Conservation (phyloP, 306 rosid species). For the Medicago lupulina region DNA sequence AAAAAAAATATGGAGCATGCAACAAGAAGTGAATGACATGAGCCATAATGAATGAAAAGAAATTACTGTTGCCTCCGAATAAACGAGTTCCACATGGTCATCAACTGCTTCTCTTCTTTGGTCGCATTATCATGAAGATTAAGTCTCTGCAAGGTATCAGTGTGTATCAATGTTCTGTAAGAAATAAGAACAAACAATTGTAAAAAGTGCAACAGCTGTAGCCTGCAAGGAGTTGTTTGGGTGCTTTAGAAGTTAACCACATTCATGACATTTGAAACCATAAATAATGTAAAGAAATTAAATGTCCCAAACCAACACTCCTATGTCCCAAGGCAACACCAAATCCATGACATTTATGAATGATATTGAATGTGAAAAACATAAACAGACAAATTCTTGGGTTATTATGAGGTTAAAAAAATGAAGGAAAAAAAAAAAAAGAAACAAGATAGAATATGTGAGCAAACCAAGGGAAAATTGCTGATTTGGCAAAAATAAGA, state of each 20-base stretch:
- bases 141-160: conserved; percentile 67
- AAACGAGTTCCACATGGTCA: conserved; percentile 83
- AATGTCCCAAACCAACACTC: too few relatives aligned
- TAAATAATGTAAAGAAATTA: background rate
- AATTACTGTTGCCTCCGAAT: conserved; percentile 72
- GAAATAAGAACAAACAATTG: conserved; percentile 4
- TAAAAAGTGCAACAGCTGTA: conserved; percentile 6
- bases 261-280: background rate
- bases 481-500: too few relatives aligned
- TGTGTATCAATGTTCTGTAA: conserved; percentile 33
- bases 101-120: conserved; percentile 64
- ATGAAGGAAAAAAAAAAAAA: too few relatives aligned
- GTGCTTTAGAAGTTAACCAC: background rate
- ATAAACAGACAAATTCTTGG: background rate
- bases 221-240: background rate
- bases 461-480: too few relatives aligned
- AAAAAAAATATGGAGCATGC: background rate
- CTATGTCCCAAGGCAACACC: too few relatives aligned
- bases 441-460: too few relatives aligned
- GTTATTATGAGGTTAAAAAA: conserved; percentile 1
- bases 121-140: conserved; percentile 59
- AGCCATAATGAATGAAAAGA: conserved; percentile 27
- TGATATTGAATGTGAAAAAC: background rate
- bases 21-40: conserved; percentile 24
- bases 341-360: background rate